Conservation (phyloP, 306 rosid genomes). For the Rosa multiflora region DNA sequence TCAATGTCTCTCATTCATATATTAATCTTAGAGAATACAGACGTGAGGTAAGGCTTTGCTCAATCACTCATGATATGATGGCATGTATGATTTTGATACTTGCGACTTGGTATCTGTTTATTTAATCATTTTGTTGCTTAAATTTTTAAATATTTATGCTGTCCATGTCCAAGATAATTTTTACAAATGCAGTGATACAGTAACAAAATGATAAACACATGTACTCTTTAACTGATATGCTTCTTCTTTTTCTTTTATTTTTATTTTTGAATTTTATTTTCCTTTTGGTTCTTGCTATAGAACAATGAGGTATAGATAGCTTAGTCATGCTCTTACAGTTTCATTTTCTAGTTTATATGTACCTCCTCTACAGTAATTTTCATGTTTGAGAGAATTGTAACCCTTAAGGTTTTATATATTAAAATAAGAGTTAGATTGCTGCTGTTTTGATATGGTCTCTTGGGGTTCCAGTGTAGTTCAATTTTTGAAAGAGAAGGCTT, state of each 20-base stretch:
- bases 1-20: conserved; percentile 80
- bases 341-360: not conserved
- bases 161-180: not conserved
- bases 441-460: not conserved
- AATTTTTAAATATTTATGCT: not conserved
- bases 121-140: not conserved
- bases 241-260: not conserved
- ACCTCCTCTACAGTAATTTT: not conserved
- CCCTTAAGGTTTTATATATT: not conserved
- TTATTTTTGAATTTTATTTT: no score
- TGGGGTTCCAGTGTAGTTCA: not conserved
- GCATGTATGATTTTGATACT: not conserved
- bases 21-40: conserved; percentile 93
- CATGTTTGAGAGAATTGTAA: not conserved
- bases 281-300: not conserved
- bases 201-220: not conserved
- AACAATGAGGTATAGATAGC: not conserved
- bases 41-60: conserved; percentile 62
- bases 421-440: not conserved
- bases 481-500: not conserved
- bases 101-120: not conserved
- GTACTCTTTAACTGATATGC: not conserved
- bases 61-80: not conserved
- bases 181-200: not conserved
- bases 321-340: not conserved